Percentiles rank a stretch among this genome's conserved stretches.
Evolutionary conservation across 495 filamentous ascomycete species (phyloP).

Genomic region (Tuber umbilicatum): DNA sequence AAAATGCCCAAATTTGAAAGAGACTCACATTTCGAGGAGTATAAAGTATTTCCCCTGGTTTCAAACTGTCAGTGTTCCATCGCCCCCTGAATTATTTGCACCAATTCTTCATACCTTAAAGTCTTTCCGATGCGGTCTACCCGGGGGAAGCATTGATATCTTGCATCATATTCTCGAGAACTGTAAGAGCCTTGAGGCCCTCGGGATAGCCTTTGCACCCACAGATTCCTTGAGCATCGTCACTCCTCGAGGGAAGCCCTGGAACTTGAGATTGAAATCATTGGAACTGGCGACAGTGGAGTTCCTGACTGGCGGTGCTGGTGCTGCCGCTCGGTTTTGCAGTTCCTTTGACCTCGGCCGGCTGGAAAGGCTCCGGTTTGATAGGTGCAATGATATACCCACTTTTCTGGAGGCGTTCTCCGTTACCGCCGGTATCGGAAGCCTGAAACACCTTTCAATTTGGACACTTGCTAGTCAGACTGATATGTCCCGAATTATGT

Average conservation of each 20-base stretch:
- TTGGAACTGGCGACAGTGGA: conserved; percentile 7
- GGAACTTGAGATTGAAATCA: conserved; percentile 6
- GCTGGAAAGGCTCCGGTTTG: conserved; percentile 11
- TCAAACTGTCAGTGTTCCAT: background rate
- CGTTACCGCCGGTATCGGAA: background rate
- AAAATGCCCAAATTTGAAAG: conserved; percentile 12
- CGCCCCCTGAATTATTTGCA: conserved; percentile 1
- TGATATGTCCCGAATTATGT: background rate
- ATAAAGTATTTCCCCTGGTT: background rate
- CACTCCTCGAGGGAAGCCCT: conserved; percentile 8
- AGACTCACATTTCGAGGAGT: conserved; percentile 14
- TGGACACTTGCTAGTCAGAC: background rate
- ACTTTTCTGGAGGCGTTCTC: conserved; percentile 10
- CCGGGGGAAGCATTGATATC: background rate
- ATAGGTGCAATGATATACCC: conserved; percentile 6
- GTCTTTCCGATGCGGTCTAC: conserved; percentile 9
- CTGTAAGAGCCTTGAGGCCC: conserved; percentile 10
- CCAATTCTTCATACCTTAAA: conserved; percentile 13
- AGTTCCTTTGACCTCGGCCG: conserved; percentile 6
- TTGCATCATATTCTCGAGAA: conserved; percentile 10
- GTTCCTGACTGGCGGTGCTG: conserved; percentile 6
- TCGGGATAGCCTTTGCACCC: conserved; percentile 6
- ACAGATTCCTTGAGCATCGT: background rate
- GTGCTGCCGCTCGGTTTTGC: conserved; percentile 5
- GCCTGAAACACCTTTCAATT: conserved; percentile 9